Evolutionary conservation across 768 basidiomycete species (phyloP), one percentile per base, ranked within the genome.

Genomic region (Gloeopeniophorella convolvens): DNA sequence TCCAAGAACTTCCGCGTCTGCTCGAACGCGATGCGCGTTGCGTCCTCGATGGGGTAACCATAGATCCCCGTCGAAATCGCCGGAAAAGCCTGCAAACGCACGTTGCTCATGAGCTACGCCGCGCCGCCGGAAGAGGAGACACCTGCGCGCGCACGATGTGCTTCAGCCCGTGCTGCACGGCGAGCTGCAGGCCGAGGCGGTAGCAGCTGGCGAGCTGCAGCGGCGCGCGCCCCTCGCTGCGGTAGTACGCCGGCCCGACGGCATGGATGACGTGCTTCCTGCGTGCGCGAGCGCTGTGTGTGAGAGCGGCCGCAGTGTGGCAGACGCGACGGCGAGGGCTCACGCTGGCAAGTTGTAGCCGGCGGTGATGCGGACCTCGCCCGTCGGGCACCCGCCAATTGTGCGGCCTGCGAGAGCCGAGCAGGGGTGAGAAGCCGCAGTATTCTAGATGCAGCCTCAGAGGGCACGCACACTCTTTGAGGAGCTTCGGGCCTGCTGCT

Each of bases 41-140:
- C 89, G 56, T 79, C 80, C 36, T 67, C 65, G 37, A 88, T 79
- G 1, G 89, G 89, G 65, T 90, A 91, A 3, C 82, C 76, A 54
- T 88, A 92, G 13, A 88, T 70, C 0, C 78, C 89, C 0, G 88
- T 89, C 3, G 89, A 90, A 43, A 92, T 79, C 5, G 79, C 82
- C 5, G 84, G 83, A 57, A 91, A 89, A 3, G 87, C 87, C 89
- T 90, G 42, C 21, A 28, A 12, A 15, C 18, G 6, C 20, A 26
- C 23, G 15, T 28, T n/a, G 4, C 18, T 12, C 9, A 16, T 4
- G 3, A 30, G 30, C 8, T 12, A 21, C 23, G 30, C 11, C 33
- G 31, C 3, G 32, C 10, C 37, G 26, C 24, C 30, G 6, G 16
- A 26, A 20, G 28, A 2, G 11, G 28, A 27, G 5, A 23, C 10